Evolutionary conservation across 148 eudicot species (phyloP).

Genomic region (Hydrangea macrophylla): DNA sequence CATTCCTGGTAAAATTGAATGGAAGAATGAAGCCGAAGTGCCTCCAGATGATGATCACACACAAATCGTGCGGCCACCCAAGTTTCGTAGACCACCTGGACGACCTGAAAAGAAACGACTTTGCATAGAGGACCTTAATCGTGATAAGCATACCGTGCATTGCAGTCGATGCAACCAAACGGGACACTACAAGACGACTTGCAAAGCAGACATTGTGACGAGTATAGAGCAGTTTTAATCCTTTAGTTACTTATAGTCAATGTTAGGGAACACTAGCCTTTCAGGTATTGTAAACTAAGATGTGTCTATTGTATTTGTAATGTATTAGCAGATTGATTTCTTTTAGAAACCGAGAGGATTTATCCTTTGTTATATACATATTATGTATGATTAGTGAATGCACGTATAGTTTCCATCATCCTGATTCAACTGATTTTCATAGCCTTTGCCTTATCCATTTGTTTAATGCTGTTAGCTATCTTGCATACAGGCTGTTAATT

Average conservation of each 20-base stretch:
- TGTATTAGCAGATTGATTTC: neutral
- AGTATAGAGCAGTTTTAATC: conserved; percentile 19
- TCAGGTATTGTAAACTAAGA: neutral
- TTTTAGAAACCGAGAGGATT: neutral
- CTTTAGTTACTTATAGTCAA: conserved; percentile 2
- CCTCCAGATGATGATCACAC: conserved; percentile 21
- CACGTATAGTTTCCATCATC: neutral
- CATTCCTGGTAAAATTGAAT: conserved; percentile 35
- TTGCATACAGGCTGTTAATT: neutral
- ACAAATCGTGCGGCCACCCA: conserved; percentile 51
- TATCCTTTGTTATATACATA: neutral
- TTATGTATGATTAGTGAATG: conserved; percentile 1
- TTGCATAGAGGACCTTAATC: conserved; percentile 41
- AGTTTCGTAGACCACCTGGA: conserved; percentile 54
- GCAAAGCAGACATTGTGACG: conserved; percentile 32
- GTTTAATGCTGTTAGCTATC: neutral
- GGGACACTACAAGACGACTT: conserved; percentile 65
- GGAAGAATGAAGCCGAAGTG: conserved; percentile 34
- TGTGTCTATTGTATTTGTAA: neutral
- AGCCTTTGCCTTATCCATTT: neutral
- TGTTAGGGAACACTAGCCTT: neutral
- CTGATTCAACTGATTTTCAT: too few species aligned
- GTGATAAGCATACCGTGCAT: conserved; percentile 56
- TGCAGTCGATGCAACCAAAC: conserved; percentile 64
- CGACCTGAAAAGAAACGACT: conserved; percentile 58